Evolutionary conservation across 2,329 filamentous ascomycete genomes (phyloP).

Genomic region (Ophiostoma sp.): DNA sequence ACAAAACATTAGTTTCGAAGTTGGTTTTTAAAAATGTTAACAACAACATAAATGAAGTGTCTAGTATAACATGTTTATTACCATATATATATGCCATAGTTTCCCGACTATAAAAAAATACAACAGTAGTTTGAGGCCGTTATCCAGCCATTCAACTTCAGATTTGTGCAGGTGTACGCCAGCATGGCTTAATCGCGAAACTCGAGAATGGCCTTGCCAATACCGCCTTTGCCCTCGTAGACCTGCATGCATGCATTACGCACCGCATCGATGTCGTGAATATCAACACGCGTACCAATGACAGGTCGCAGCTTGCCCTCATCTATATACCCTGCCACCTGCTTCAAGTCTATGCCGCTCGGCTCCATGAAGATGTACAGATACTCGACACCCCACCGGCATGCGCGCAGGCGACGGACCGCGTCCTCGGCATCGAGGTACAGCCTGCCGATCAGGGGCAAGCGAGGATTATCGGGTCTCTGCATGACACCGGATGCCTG

Average conservation of each 20-base stretch:
- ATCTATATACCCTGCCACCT: constrained; percentile 1
- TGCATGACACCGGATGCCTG: background rate
- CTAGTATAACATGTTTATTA: too few relatives aligned
- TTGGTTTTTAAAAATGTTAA: too few relatives aligned
- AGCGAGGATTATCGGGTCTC: background rate
- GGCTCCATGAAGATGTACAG: constrained; percentile 16
- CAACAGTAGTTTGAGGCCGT: too few relatives aligned
- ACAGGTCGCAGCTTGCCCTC: constrained; percentile 8
- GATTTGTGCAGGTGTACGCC: too few relatives aligned
- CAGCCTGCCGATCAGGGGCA: background rate
- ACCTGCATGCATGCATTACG: background rate
- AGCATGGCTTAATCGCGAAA: background rate
- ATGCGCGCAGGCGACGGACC: constrained; percentile 15
- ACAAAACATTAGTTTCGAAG: too few relatives aligned
- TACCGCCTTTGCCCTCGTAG: constrained; percentile 13
- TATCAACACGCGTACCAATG: constrained; percentile 14
- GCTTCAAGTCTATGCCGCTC: background rate
- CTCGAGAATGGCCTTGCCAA: constrained; percentile 16
- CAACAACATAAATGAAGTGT: too few relatives aligned
- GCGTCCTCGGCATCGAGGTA: constrained; percentile 10
- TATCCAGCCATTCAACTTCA: too few relatives aligned
- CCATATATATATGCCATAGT: too few relatives aligned
- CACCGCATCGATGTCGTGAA: constrained; percentile 10
- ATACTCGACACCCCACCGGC: constrained; percentile 20
- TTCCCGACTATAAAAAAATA: too few relatives aligned